These are phyloP conservation scores for Cynara cardunculus DNA, from an alignment of 129 eudicot genomes.

Conservation along the genomic window DNA sequence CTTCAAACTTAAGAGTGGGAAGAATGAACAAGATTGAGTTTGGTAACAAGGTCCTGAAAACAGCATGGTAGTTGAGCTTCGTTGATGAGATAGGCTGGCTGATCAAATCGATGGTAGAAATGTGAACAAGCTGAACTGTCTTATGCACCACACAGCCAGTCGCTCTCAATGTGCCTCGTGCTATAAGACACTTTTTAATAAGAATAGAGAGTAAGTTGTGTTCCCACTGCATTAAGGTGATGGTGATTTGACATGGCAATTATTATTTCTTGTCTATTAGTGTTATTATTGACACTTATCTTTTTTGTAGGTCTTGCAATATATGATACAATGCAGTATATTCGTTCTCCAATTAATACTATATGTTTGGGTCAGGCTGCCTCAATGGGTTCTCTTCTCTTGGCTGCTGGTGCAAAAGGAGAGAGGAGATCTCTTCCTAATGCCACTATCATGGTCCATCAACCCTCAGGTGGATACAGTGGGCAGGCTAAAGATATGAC, in stretches of 20 bases:
- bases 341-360: conserved; percentile 79
- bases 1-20: not conserved
- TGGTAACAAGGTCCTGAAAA: not conserved
- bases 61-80: not conserved
- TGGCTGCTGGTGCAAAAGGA: conserved; percentile 97
- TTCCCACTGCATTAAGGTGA: not conserved
- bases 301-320: conserved; percentile 76
- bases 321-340: conserved; percentile 92
- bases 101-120: no score
- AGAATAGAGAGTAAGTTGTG: not conserved
- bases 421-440: conserved; percentile 86
- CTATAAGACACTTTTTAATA: not conserved
- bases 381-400: conserved; percentile 88
- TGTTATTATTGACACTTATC: not conserved
- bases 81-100: no score
- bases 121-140: no score
- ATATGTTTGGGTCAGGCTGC: conserved; percentile 95
- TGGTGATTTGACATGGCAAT: not conserved
- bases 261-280: not conserved
- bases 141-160: not conserved
- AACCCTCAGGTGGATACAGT: conserved; percentile 91
- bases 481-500: conserved; percentile 88
- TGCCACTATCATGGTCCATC: conserved; percentile 89
- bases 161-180: not conserved
- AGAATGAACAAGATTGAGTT: not conserved